Evolutionary conservation across 805 yeast species (phyloP).

Genomic region (Candida yuanshanica): DNA sequence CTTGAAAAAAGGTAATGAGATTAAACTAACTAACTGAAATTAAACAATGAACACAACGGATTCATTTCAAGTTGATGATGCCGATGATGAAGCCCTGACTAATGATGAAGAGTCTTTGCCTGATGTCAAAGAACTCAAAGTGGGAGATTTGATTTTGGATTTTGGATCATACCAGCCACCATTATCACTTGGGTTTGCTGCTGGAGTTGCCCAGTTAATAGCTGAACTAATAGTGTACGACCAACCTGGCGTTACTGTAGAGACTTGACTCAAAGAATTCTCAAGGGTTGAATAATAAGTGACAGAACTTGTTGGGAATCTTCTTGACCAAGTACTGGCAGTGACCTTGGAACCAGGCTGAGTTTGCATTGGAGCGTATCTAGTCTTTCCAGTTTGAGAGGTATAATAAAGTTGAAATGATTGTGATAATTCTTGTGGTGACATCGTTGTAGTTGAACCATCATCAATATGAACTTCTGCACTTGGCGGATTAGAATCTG

Average conservation of each 20-base stretch:
- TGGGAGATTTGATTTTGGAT: constrained; percentile 8
- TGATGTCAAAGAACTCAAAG: background rate
- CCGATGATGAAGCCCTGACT: background rate
- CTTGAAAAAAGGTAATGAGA: too few species aligned
- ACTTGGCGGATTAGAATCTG: constrained; percentile 30
- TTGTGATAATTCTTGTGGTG: constrained; percentile 37
- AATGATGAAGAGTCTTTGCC: background rate
- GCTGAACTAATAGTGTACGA: constrained; percentile 58
- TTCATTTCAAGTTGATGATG: background rate
- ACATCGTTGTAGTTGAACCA: constrained; percentile 31
- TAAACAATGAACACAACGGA: background rate
- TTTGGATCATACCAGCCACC: constrained; percentile 61
- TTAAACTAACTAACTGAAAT: background rate
- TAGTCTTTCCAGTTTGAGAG: constrained; percentile 67
- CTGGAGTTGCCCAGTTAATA: constrained; percentile 67
- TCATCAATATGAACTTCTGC: constrained; percentile 27
- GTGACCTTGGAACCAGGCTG: constrained; percentile 79
- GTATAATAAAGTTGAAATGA: constrained; percentile 70
- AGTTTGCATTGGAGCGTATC: constrained; percentile 89
- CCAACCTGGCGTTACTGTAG: constrained; percentile 88
- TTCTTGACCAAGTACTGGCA: constrained; percentile 54
- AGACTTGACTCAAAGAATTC: constrained; percentile 28
- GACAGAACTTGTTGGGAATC: constrained; percentile 64
- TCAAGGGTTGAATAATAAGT: constrained; percentile 48
- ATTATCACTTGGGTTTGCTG: constrained; percentile 56